Percentiles rank a stretch among this genome's conserved stretches.
These are phyloP conservation scores for Coniochaeta sp. DNA, from an alignment of 2,329 filamentous ascomycete species.

Conservation along the genomic window DNA sequence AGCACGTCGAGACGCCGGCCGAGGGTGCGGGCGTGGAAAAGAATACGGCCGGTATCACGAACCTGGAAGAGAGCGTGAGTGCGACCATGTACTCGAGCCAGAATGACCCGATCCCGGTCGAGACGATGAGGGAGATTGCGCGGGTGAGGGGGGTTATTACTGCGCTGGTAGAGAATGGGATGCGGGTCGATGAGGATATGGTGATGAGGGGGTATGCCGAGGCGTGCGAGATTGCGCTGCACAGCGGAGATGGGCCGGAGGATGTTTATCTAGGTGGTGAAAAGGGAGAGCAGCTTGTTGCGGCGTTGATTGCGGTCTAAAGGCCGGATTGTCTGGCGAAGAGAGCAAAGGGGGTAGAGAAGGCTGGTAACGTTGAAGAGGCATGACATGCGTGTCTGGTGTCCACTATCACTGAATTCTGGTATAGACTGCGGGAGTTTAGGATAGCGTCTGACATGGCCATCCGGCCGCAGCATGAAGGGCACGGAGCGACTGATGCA, in stretches of 20 bases:
- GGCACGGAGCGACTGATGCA: no score
- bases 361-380: no score
- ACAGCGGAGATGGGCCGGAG: constrained; percentile 46
- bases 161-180: constrained; percentile 71
- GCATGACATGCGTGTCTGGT: no score
- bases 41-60: constrained; percentile 55
- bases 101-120: constrained; percentile 74
- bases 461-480: no score
- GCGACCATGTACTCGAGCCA: constrained; percentile 88
- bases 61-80: constrained; percentile 80
- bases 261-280: constrained; percentile 55
- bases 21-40: constrained; percentile 25
- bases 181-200: constrained; percentile 84
- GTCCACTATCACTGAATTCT: no score
- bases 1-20: constrained; percentile 56
- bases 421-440: no score
- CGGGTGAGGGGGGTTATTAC: constrained; percentile 74
- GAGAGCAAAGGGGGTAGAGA: neutral
- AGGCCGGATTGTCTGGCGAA: neutral
- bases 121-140: constrained; percentile 81
- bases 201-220: constrained; percentile 77
- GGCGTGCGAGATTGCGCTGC: constrained; percentile 65
- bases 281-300: constrained; percentile 41
- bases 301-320: constrained; percentile 20
- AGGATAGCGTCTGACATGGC: no score